Base-by-base conservation (phyloP, 208 protist genomes). In the Cochliopodium minus region DNA sequence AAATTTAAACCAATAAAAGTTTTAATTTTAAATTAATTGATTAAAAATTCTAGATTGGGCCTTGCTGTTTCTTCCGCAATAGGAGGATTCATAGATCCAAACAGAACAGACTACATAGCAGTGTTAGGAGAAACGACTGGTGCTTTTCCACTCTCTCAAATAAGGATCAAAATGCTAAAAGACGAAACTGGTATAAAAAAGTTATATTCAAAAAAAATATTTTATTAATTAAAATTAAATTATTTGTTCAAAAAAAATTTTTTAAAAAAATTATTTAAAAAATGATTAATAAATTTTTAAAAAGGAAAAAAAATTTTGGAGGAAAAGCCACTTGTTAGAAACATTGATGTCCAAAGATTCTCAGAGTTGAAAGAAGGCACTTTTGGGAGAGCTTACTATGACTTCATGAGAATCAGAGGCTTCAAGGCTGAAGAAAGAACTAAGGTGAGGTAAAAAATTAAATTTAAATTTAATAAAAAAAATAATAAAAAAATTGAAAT, bases 101-200 rank as follows among this genome's bases (percentile, higher is more conserved):
- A 9, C 4, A 47, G 66, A 56, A 45, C 33, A 29, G 71, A 78
- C 49, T 66, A 71, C 57, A 48, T 78, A 7, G 72, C 67, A 32
- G 68, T 61, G 13, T 57, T 79, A 2, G 75, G 75, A 32, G 75
- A 81, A 38, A 59, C 72, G 9, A 80, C 75, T 25, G 74, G 74
- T 25, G 26, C 17, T 4, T 42, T 13, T 17, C 57, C 70, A 17
- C 45, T 80, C 11, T 28, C 52, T 28, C 4, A 17, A 22, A 34
- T 80, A 2, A 55, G 56, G 26, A 29, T 33, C 3, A 53, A 56
- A 28, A 77, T 80, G 74, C 26, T 26, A 2, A 29, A 0, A 5
- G 29, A 65, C 6, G 36, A 52, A 15, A 29, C 6, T 7, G 47
- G 53, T 17, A 15, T 32, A 15, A 15, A 17, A 17, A 48, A 57